Evolutionary conservation across 2,329 filamentous ascomycete genomes (phyloP), one percentile per base, ranked within the genome.

Genomic region (Ambrosiella beaveri): DNA sequence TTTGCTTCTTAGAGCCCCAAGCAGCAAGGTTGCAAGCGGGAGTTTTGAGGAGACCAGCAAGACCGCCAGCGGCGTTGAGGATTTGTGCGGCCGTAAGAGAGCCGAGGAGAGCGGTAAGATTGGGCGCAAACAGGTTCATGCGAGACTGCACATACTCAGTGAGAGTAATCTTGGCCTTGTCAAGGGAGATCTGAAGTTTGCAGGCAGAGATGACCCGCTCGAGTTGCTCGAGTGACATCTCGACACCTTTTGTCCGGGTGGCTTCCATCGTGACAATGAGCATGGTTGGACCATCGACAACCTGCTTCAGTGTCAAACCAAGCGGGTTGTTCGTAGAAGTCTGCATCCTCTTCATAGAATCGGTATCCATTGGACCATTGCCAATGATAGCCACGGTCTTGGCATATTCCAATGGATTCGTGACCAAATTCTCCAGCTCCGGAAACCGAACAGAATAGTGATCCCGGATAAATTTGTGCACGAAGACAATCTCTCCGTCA

Each of bases 191-290:
- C 8, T 88, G 85, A 81, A 94, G 93, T 63, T 89, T 81, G 70
- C 90, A 96, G 7, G 89, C 91, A 56, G 79, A 77, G 36, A 85
- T 73, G 17, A 96, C 84, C 35, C 80, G 77, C 54, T 83, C 75
- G 5, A 97, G 75, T 68, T 95, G 88, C 4, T 80, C 74, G n/a
- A 82, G 75, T 2, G 78, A 79, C 70, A 98, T 81, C 54, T 88
- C 80, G 38, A 81, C 81, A 3, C 91, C 91, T 64, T 87, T 84
- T 11, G 89, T 93, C 1, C 86, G 93, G 4, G 90, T 95, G 37
- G 89, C 91, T 72, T 97, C 93, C 9, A 97, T 85, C 0, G 88
- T 91, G 56, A 98, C 90, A 61, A 94, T 88, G 90, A 98, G 96
- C 65, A 97, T 74, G 0, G 88, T 87, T 1, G 93, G 88, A 0